Conservation (phyloP, 148 eudicot species). For the Linanthus parryae region DNA sequence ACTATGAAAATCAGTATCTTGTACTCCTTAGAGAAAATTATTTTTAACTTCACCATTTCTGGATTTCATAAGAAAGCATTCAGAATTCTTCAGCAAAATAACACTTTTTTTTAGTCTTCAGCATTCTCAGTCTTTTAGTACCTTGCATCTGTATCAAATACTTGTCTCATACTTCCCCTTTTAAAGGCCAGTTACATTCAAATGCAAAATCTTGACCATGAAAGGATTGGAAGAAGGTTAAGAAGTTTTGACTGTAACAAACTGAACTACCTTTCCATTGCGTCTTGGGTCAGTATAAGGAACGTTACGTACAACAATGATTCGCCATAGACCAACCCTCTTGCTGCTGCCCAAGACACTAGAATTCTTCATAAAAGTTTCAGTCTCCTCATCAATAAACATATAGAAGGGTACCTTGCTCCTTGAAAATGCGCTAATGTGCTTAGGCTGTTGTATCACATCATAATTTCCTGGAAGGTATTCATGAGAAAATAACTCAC, state of each 20-base stretch:
- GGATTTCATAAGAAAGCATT: slow-evolving; percentile 2
- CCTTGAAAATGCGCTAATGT: slow-evolving; percentile 56
- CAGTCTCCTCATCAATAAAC: slow-evolving; percentile 91
- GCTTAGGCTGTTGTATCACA: slow-evolving; percentile 66
- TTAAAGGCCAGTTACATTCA: not conserved
- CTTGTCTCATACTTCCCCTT: not conserved
- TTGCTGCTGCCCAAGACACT: slow-evolving; percentile 49
- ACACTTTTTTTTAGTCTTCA: too few relatives aligned
- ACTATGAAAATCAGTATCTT: not conserved
- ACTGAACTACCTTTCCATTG: slow-evolving; percentile 73
- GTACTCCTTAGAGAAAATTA: not conserved
- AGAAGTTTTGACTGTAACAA: slow-evolving; percentile 10
- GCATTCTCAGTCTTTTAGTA: too few relatives aligned
- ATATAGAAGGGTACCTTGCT: slow-evolving; percentile 63
- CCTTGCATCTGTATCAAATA: not conserved
- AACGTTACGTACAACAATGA: slow-evolving; percentile 68
- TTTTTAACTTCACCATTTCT: not conserved
- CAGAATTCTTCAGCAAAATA: too few relatives aligned
- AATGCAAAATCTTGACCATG: not conserved
- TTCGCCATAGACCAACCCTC: slow-evolving; percentile 75
- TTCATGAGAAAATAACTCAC: slow-evolving; percentile 16
- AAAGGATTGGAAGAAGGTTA: not conserved
- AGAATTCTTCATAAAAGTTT: slow-evolving; percentile 61
- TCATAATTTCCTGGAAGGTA: slow-evolving; percentile 74
- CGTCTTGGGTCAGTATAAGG: slow-evolving; percentile 81